Evolutionary conservation across 169 alveolate genomes (phyloP), one percentile per base, ranked within the genome.

Genomic region (Plasmodium cynomolgi): DNA sequence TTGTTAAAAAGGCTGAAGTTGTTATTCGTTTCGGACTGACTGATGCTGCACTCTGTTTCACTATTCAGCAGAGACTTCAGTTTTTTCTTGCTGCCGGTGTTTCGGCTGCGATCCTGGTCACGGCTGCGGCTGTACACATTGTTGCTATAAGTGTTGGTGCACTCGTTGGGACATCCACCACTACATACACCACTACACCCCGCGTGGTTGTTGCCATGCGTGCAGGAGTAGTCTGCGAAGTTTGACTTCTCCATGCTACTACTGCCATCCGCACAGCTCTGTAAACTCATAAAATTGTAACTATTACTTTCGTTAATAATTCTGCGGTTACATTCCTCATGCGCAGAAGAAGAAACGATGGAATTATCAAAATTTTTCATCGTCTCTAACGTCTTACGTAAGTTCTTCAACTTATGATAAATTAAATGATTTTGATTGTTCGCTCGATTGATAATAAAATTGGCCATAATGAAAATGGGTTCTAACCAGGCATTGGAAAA

Each of bases 401-500:
- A 79, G 72, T 95, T 62, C 84, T 90, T 81, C 93, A 95, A 92
- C 84, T 93, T 79, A 72, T 91, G 95, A 26, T 91, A 91, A 44
- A 91, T 91, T 73, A 91, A 39, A 91, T 91, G 95, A 54, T 93
- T 96, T 20, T 93, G 83, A 44, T 93, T 91, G 72, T 95, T 93
- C 26, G 97, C 97, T 41, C 96, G 75, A 77, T 93, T 92, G 84
- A 93, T 81, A 37, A 97, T 97, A 74, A 93, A 96, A 58, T 96
- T 96, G 1, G 98, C 98, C 13, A 97, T 71, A 50, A 95, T 97
- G 79, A 96, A 95, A 54, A 97, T 97, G 15, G 98, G 97, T 56
- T 97, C 98, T 62, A 97, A 91, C 92, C 96, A 93, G 31, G 97
- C 95, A 92, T 97, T 96, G 39, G 98, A 95, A 85, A 97, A 97